A percentile compares a stretch with the other conserved stretches of the same genome.
Evolutionary conservation across 345 rosid genomes (phyloP).

Genomic region (Gossypium raimondii): DNA sequence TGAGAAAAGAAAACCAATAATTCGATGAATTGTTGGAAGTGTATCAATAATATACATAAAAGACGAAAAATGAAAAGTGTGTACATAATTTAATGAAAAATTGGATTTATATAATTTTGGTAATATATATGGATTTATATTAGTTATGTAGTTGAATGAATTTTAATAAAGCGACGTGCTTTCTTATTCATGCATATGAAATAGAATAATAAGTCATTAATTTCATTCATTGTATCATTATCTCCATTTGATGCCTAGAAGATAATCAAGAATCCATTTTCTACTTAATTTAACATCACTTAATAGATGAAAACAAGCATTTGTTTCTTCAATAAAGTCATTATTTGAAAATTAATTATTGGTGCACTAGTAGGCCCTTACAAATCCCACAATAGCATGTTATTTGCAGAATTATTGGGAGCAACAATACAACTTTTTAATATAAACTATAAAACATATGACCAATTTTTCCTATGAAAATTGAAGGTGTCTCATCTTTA

Average conservation of each 20-base stretch:
- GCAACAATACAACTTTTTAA: no score
- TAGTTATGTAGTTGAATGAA: no score
- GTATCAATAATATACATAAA: no score
- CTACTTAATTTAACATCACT: not conserved
- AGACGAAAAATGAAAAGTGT: no score
- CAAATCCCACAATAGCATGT: no score
- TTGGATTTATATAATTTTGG: not conserved
- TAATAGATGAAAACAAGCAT: not conserved
- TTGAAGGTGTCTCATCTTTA: no score
- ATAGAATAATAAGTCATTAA: not conserved
- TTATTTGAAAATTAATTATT: no score
- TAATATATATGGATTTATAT: not conserved
- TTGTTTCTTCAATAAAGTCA: no score
- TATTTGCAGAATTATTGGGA: no score
- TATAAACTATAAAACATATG: no score
- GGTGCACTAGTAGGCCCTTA: not conserved
- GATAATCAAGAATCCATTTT: conserved; percentile 7
- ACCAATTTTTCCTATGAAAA: no score
- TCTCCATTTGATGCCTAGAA: not conserved
- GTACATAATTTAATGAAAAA: not conserved
- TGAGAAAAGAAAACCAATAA: no score
- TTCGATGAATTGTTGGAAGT: not conserved
- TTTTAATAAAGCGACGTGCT: not conserved
- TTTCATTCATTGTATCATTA: not conserved
- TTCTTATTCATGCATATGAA: not conserved